These are phyloP conservation scores for Sanghuangporus baumii DNA, from an alignment of 1,284 basidiomycete genomes.

Conservation along the genomic window DNA sequence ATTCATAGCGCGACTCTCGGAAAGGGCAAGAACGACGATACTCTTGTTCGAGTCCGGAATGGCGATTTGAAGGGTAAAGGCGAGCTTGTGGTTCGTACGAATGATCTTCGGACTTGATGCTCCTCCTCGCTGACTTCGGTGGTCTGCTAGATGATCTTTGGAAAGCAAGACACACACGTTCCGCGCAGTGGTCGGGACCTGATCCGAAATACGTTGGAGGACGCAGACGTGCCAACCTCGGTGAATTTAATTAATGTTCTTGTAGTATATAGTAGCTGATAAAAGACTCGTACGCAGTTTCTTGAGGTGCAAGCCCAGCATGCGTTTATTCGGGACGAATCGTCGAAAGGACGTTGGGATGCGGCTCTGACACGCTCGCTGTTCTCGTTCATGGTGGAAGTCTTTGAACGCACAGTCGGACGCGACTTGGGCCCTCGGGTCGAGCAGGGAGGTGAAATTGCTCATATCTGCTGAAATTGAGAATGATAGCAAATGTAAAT, in stretches of 20 bases:
- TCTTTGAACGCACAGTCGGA: conserved; percentile 84
- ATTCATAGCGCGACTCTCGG: conserved; percentile 82
- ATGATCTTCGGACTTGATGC: neutral
- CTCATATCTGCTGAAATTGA: conserved; percentile 63
- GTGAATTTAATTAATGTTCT: conserved; percentile 39
- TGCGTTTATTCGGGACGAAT: conserved; percentile 88
- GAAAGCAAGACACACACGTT: conserved; percentile 77
- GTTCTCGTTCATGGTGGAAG: conserved; percentile 86
- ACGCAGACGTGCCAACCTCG: conserved; percentile 63
- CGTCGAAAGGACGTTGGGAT: conserved; percentile 90
- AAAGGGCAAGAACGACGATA: conserved; percentile 78
- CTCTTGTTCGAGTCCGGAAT: conserved; percentile 61
- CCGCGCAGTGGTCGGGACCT: conserved; percentile 79
- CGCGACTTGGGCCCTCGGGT: conserved; percentile 72
- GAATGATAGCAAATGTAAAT: neutral
- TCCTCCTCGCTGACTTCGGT: neutral
- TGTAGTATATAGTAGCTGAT: neutral
- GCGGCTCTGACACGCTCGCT: conserved; percentile 79
- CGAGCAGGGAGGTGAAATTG: conserved; percentile 39
- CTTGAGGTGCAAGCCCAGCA: conserved; percentile 92
- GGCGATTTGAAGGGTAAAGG: conserved; percentile 75
- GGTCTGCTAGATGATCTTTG: conserved; percentile 75
- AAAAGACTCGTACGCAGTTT: conserved; percentile 46
- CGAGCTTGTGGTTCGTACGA: conserved; percentile 67
- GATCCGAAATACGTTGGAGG: conserved; percentile 77